Base-by-base conservation (phyloP, 495 filamentous ascomycete genomes). In the Daldinia childiae region DNA sequence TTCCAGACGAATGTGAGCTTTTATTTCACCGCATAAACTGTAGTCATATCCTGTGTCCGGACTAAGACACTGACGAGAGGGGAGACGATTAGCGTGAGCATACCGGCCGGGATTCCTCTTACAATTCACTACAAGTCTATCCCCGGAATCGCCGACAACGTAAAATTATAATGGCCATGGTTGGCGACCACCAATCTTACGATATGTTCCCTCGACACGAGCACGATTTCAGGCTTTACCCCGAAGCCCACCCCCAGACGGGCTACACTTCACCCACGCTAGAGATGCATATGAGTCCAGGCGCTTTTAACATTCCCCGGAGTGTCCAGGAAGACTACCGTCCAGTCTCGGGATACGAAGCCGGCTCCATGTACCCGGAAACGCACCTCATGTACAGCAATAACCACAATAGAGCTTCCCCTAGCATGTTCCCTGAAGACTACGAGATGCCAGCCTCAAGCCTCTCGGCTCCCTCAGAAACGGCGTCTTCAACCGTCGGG, bases 401-500 rank as follows among this genome's bases (percentile, higher is more conserved):
- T 68, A 74, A 73, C 64, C 62, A 71, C 62, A 62, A 71, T 69
- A 74, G 79, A 57, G 73, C 80, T 21, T 82, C 82, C 15, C 82
- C 83, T 17, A 72, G 78, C 52, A 69, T 80, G 62, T 85, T 82
- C 65, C 66, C 77, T 19, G 84, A 87, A 56, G 81, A 84, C 45
- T 56, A 74, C 58, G 83, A 83, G 32, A 62, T 86, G 76, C 68
- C 86, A 73, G 72, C 81, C 80, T 84, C 85, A 72, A 81, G 85
- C 84, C 77, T 94, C 54, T 95, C 93, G 3, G 90, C 86, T 1
- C 87, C 89, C 14, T 94, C 92, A 14, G 89, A 54, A 54, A 54
- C 90, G 12, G 86, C 92, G 15, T 95, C 94, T 1, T 97, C 94
- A 4, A 86, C 89, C 34, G 90, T 92, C 72, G 92, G 90, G 34